Evolutionary conservation across 331 rosid species (phyloP).

Genomic region (Saraca asoca): DNA sequence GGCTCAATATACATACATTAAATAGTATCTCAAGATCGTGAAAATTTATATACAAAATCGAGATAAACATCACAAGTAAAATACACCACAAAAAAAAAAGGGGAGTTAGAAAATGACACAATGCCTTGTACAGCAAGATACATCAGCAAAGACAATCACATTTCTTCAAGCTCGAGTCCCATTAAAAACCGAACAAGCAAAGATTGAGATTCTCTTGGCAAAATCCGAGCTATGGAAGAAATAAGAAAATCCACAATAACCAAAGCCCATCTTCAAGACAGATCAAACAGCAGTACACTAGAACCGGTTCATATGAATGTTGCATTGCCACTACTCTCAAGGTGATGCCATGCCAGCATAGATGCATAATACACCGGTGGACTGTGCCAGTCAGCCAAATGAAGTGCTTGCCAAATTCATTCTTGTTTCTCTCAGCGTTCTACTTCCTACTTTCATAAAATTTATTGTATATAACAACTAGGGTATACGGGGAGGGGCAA

Average conservation of each 20-base stretch:
- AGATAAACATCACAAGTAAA: constrained; percentile 40
- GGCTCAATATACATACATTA: constrained; percentile 38
- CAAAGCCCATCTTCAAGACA: constrained; percentile 31
- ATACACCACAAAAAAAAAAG: not conserved
- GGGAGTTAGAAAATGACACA: not conserved
- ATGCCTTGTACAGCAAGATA: constrained; percentile 28
- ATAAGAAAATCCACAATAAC: constrained; percentile 43
- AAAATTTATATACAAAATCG: constrained; percentile 51
- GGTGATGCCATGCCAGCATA: not conserved
- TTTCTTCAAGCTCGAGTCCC: constrained; percentile 47
- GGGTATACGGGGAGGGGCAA: constrained; percentile 22
- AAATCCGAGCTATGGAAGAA: constrained; percentile 41
- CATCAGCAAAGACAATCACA: constrained; percentile 35
- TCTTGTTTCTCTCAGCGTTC: constrained; percentile 29
- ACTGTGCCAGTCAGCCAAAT: constrained; percentile 19
- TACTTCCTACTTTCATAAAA: constrained; percentile 37
- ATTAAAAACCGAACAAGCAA: constrained; percentile 49
- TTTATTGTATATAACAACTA: constrained; percentile 28
- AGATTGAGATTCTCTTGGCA: constrained; percentile 32
- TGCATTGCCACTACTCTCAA: constrained; percentile 29
- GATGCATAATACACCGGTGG: constrained; percentile 25
- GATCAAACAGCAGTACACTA: constrained; percentile 40
- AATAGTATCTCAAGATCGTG: constrained; percentile 38
- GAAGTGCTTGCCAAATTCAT: constrained; percentile 31
- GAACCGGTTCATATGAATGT: constrained; percentile 25